Evolutionary conservation across 805 yeast genomes (phyloP), one percentile per base, ranked within the genome.

Genomic region (Suhomyces sp.): DNA sequence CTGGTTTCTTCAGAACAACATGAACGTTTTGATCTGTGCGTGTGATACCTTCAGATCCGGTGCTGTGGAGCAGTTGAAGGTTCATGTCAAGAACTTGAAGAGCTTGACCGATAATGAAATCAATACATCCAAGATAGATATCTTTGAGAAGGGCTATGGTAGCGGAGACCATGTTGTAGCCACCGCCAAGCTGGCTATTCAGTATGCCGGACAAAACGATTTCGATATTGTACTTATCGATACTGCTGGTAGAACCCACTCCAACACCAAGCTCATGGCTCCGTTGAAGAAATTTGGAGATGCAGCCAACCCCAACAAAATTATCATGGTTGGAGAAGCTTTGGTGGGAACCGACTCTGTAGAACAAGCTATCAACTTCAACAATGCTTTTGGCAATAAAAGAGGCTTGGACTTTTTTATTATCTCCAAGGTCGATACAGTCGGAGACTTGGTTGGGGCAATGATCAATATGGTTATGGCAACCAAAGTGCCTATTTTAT

Each of bases 311-410:
- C 99, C 98, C 0, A 94, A 93, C 71, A 93, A 90, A 68, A 93
- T 93, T 62, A 92, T 93, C 65, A 94, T 94, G 98, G 99, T 93
- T 17, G 98, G 97, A 42, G 99, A 93, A 70, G 99, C 99, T 0
- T 76, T 93, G 38, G 98, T 93, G 1, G 99, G 99, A 15, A 92
- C 98, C 0, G 99, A 93, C 67, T 90, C 97, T 1, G 97, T 94
- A 3, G 88, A 88, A 69, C 99, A 93, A 69, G 98, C 98, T 0
- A 83, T 83, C 49, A 92, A 94, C 67, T 93, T 93, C 75, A 92
- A 93, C 66, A 83, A 85, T 60, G 97, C 97, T 0, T 93, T 94
- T 71, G 98, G 98, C 19, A 85, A 86, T 52, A 81, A 79, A 38
- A 76, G 98, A 51, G 79, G 82, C 41, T 74, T 93, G 44, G 97